Evolutionary conservation across 371 early-diverging fungal genomes (phyloP).

Genomic region (Mucor plumbeus): DNA sequence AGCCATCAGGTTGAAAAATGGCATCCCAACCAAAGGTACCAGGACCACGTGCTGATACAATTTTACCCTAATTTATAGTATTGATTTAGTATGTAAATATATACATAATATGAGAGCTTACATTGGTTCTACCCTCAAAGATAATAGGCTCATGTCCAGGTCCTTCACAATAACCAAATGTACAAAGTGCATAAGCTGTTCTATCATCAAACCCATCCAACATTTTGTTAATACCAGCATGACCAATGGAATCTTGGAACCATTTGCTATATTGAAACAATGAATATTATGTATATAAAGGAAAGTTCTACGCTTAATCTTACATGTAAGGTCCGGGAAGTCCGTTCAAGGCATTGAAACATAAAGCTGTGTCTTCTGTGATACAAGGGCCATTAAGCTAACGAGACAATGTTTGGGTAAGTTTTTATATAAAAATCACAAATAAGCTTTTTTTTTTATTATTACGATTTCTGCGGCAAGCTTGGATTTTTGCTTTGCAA

Average conservation of each 20-base stretch:
- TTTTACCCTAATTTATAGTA: slow-evolving; percentile 64
- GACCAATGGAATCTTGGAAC: slow-evolving; percentile 87
- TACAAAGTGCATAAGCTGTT: slow-evolving; percentile 88
- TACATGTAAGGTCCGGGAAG: slow-evolving; percentile 92
- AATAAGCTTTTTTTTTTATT: neutral
- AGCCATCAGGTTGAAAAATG: slow-evolving; percentile 89
- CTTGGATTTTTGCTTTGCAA: slow-evolving; percentile 83
- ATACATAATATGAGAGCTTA: slow-evolving; percentile 28
- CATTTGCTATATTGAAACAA: slow-evolving; percentile 75
- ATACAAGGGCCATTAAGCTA: slow-evolving; percentile 85
- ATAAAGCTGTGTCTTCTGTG: slow-evolving; percentile 93
- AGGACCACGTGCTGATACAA: slow-evolving; percentile 90
- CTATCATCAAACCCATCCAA: slow-evolving; percentile 87
- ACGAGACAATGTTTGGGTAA: neutral
- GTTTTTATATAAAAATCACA: neutral
- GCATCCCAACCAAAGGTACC: slow-evolving; percentile 95
- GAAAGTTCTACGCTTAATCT: slow-evolving; percentile 17
- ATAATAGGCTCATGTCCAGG: slow-evolving; percentile 87
- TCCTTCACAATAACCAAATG: slow-evolving; percentile 85
- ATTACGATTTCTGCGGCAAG: slow-evolving; percentile 72
- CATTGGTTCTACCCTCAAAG: slow-evolving; percentile 87
- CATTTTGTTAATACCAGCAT: slow-evolving; percentile 82
- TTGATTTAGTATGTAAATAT: neutral
- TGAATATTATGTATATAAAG: neutral
- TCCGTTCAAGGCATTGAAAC: slow-evolving; percentile 92